Percentiles rank a stretch among this genome's conserved stretches.
Evolutionary conservation across 495 filamentous ascomycete genomes (phyloP).

Genomic region (Pseudotulostoma volvatum): DNA sequence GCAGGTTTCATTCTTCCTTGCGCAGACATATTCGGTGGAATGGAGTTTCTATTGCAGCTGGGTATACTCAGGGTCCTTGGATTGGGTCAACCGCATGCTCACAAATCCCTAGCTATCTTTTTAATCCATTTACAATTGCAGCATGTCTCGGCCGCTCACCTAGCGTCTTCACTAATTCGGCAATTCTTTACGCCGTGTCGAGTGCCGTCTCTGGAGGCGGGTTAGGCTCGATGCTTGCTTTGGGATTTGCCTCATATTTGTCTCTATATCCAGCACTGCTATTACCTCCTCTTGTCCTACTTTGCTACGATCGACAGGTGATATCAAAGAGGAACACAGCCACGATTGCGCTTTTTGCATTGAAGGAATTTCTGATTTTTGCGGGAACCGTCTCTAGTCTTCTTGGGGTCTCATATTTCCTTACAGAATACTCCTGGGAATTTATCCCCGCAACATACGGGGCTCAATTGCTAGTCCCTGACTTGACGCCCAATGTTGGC

Average conservation of each 20-base stretch:
- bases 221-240: slow-evolving; percentile 64
- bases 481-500: slow-evolving; percentile 86
- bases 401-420: slow-evolving; percentile 51
- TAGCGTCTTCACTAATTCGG: slow-evolving; percentile 76
- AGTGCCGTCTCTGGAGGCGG: slow-evolving; percentile 62
- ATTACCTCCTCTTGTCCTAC: slow-evolving; percentile 63
- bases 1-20: slow-evolving; percentile 57
- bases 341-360: slow-evolving; percentile 29
- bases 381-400: slow-evolving; percentile 35
- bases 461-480: slow-evolving; percentile 76
- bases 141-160: slow-evolving; percentile 88
- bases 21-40: slow-evolving; percentile 66
- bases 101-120: slow-evolving; percentile 48
- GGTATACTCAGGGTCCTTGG: slow-evolving; percentile 27
- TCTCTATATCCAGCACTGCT: slow-evolving; percentile 83
- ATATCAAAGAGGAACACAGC: slow-evolving; percentile 7
- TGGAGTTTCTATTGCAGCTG: slow-evolving; percentile 59
- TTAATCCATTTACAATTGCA: slow-evolving; percentile 89
- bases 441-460: slow-evolving; percentile 84
- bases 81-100: slow-evolving; percentile 4
- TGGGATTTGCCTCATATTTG: slow-evolving; percentile 76
- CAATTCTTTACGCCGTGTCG: slow-evolving; percentile 68
- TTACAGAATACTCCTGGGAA: slow-evolving; percentile 66
- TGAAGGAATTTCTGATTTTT: slow-evolving; percentile 31
- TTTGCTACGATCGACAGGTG: slow-evolving; percentile 57